phyloP scores from a whole-genome alignment of 768 basidiomycete species.

The Amanita phalloides region DNA sequence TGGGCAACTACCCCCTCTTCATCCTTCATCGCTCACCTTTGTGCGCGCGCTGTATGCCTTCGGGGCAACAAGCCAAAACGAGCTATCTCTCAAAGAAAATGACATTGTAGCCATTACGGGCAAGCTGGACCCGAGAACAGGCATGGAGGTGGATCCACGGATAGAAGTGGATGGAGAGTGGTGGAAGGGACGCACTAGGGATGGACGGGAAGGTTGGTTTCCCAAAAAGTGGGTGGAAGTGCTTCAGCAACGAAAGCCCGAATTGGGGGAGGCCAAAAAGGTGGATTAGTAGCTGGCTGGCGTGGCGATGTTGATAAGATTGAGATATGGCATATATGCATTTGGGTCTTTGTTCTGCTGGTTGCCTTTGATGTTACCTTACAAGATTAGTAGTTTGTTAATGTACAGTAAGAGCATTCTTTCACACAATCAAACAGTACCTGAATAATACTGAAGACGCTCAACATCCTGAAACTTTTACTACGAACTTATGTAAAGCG shows the following conservation, averaged over 20 bases:
- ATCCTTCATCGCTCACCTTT: constrained; percentile 76
- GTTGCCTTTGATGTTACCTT: not conserved
- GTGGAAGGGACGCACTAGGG: constrained; percentile 92
- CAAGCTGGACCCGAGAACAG: constrained; percentile 62
- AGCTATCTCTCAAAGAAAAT: constrained; percentile 74
- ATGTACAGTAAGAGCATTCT: too few relatives aligned
- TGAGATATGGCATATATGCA: not conserved
- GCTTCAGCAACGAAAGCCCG: constrained; percentile 32
- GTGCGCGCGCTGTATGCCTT: constrained; percentile 78
- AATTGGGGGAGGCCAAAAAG: constrained; percentile 8
- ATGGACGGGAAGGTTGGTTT: constrained; percentile 93
- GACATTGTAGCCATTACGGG: constrained; percentile 91
- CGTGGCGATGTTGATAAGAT: not conserved
- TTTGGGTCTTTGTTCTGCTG: not conserved
- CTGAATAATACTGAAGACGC: too few relatives aligned
- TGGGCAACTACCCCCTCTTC: constrained; percentile 24
- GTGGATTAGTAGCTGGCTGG: not conserved
- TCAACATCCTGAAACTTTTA: too few relatives aligned
- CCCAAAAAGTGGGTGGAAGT: constrained; percentile 82
- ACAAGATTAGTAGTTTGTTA: too few relatives aligned
- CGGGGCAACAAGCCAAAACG: constrained; percentile 59
- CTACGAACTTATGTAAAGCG: too few relatives aligned
- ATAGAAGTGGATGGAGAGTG: constrained; percentile 64
- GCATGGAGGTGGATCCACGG: constrained; percentile 56
- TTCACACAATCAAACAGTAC: too few relatives aligned